Evolutionary conservation across 1,139 yeast species (phyloP), one percentile per base, ranked within the genome.

Genomic region (Sugiyamaella japonica): DNA sequence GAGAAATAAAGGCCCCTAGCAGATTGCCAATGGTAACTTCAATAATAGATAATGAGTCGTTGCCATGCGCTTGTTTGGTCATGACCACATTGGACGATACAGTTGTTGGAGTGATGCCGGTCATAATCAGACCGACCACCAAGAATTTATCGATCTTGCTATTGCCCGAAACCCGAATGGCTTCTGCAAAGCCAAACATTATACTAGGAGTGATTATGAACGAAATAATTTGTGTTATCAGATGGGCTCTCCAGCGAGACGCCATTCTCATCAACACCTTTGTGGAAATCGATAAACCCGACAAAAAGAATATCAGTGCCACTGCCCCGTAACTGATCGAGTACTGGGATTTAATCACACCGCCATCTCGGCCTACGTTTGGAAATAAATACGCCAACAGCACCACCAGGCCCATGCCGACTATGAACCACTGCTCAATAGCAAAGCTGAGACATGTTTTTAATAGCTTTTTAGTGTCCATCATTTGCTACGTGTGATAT

Each of bases 101-200:
- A 0, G 97, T 89, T 12, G 97, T 90, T 39, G 97, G 97, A 69
- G 95, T 88, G 4, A 93, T 81, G 47, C 88, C 88, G 1, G 95
- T 86, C 46, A 89, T 86, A 37, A 90, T 80, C 61, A 89, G 71
- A 0, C 97, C 97, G 55, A 81, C 87, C 44, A 89, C 73, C 60
- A 89, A 76, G 87, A 93, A 88, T 31, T 80, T 77, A 62, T 85
- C 85, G 37, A 89, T 87, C 3, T 73, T 72, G 3, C 66, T 61
- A 65, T 87, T 77, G 61, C 83, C 67, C 0, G 93, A 81, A 1
- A 76, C 75, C 60, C 78, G 76, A 41, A 89, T 83, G 0, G 87
- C 96, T 53, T 80, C 73, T 43, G 84, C 85, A 50, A 89, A 75
- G 1, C 95, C 97, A 68, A 76, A 89, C 56, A 87, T 83, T 9